Evolutionary conservation across 345 rosid genomes (phyloP), one percentile per base, ranked within the genome.

Genomic region (Raphanus raphanistrum): DNA sequence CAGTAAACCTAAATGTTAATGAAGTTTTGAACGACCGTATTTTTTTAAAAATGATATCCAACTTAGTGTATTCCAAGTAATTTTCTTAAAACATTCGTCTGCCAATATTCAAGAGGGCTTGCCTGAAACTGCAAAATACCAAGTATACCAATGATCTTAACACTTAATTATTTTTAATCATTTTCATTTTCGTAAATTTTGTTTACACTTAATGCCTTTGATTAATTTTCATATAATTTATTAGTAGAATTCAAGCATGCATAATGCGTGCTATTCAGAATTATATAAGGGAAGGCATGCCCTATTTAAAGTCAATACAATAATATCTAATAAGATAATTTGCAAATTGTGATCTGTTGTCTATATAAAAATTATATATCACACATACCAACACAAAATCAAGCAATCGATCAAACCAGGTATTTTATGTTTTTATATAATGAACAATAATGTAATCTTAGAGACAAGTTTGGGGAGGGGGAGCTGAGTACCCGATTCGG

Each of bases 401-500:
- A 63, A 33, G 45, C 63, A 69, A 55, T 35, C 73, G 13, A 50
- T 33, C 54, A 76, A 48, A 48, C 16, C 55, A 48, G 55, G 58
- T 48, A 76, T 33, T 16, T 69, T 50, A 68, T 52, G 16, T 15
- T 52, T 52, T 52, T 16, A 16, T 15, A 52, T 28, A 68, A 6
- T 32, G 8, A 25, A 48, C 63, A 69, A 61, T 68, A 48, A 60
- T 32, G 52, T 61, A 21, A 71, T 71, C 4, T 28, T 52, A 66
- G 1, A 72, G 28, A 66, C 77, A 72, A 71, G 63, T 71, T 78
- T 72, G 68, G 68, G 45, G 12, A 41, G 45, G 45, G 12, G 12
- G 45, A 41, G 10, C 45, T 10, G 45, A 3, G 45, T 11, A 9
- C 45, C 45, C 9, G 45, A 41, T 41, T 41, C 45, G 13, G 45